Evolutionary conservation across 257 asterid genomes (phyloP).

Genomic region (Knoxia roxburghii): DNA sequence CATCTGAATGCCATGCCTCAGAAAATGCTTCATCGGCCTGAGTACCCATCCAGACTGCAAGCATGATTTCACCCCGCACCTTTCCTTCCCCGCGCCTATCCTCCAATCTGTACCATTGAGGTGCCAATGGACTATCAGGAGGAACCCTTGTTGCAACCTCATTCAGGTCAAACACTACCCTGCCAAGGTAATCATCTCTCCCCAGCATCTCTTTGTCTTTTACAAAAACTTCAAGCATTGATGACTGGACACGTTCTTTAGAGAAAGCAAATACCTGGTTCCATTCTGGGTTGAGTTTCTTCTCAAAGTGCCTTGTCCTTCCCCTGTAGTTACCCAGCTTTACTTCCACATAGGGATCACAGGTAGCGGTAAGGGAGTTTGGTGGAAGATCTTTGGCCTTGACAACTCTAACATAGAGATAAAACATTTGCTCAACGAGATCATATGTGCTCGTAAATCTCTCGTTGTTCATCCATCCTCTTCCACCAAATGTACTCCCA

Average conservation of each 20-base stretch:
- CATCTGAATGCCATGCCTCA: slow-evolving; percentile 83
- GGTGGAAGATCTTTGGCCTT: slow-evolving; percentile 63
- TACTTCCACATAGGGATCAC: slow-evolving; percentile 67
- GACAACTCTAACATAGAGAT: slow-evolving; percentile 65
- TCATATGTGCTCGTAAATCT: slow-evolving; percentile 48
- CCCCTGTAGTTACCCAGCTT: slow-evolving; percentile 79
- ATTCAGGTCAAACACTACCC: slow-evolving; percentile 51
- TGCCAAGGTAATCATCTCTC: slow-evolving; percentile 54
- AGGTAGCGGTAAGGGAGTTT: slow-evolving; percentile 29
- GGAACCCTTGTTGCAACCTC: slow-evolving; percentile 74
- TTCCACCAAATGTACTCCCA: slow-evolving; percentile 26
- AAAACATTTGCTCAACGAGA: slow-evolving; percentile 70
- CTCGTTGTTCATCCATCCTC: slow-evolving; percentile 55
- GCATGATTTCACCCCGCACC: slow-evolving; percentile 60
- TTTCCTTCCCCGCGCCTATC: slow-evolving; percentile 47
- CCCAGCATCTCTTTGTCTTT: slow-evolving; percentile 60
- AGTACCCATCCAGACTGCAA: slow-evolving; percentile 72
- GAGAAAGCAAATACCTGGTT: slow-evolving; percentile 77
- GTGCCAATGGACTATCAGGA: slow-evolving; percentile 82
- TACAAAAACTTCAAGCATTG: slow-evolving; percentile 53
- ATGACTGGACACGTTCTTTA: slow-evolving; percentile 61
- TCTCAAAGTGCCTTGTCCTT: slow-evolving; percentile 44
- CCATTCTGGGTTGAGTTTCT: slow-evolving; percentile 58
- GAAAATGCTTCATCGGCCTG: slow-evolving; percentile 78
- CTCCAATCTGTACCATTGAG: slow-evolving; percentile 72